A percentile compares a stretch with the other conserved stretches of the same genome.
phyloP scores from a whole-genome alignment of 2,329 filamentous ascomycete genomes.

The Didymella segeticola region DNA sequence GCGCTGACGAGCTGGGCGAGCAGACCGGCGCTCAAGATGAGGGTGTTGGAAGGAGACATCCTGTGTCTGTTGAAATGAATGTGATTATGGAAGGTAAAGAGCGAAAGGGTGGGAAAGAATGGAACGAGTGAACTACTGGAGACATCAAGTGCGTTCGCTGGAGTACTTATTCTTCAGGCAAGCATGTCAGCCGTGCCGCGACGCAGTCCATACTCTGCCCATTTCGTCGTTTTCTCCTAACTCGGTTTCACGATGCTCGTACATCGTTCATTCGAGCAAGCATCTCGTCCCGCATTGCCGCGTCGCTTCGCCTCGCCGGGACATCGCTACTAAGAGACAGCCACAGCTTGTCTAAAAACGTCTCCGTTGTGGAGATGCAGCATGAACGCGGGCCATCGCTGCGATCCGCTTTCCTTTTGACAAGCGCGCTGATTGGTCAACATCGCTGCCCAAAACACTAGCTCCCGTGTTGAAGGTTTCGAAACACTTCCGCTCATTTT shows the following conservation, averaged over 20 bases:
- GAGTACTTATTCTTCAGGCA: constrained; percentile 10
- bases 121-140: constrained; percentile 5
- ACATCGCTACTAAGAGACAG: neutral
- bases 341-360: neutral
- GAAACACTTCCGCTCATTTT: constrained; percentile 16
- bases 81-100: neutral
- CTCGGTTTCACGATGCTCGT: constrained; percentile 9
- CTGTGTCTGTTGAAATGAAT: constrained; percentile 26
- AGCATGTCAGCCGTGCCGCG: neutral
- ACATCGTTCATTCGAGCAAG: constrained; percentile 1
- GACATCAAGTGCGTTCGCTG: neutral
- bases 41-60: constrained; percentile 38
- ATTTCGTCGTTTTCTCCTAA: constrained; percentile 2
- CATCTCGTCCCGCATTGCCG: constrained; percentile 1
- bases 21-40: constrained; percentile 32
- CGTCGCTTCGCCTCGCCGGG: neutral
- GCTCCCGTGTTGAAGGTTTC: constrained; percentile 11
- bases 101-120: neutral
- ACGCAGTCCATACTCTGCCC: constrained; percentile 3
- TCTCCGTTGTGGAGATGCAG: neutral
- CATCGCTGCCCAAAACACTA: constrained; percentile 14
- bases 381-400: constrained; percentile 1
- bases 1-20: constrained; percentile 37
- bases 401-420: neutral
- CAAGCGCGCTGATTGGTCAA: constrained; percentile 3